Evolutionary conservation across 164 flowering plant genomes (phyloP).

Genomic region (Tinospora cordifolia): DNA sequence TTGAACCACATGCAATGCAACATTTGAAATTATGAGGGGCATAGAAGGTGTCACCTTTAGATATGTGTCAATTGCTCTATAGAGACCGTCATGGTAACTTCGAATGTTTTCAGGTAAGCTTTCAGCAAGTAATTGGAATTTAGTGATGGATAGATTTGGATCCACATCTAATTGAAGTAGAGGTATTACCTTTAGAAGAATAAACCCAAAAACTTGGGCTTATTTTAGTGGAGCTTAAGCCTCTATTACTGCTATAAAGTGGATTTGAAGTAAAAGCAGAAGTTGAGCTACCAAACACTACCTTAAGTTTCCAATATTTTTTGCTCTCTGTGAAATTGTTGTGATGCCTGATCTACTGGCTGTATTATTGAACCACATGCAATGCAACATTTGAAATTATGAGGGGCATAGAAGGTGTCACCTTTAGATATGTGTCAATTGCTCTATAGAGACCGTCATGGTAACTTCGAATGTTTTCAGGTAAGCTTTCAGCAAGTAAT

Average conservation of each 20-base stretch:
- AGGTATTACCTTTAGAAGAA: no score
- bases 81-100: constrained; percentile 73
- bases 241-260: no score
- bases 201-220: no score
- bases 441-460: constrained; percentile 89
- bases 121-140: constrained; percentile 65
- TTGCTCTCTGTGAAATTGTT: neutral
- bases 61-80: constrained; percentile 80
- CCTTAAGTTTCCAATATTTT: neutral
- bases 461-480: constrained; percentile 50
- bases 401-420: constrained; percentile 7
- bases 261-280: no score
- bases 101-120: constrained; percentile 52
- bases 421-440: constrained; percentile 85
- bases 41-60: constrained; percentile 47
- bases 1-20: neutral
- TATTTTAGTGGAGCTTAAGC: no score
- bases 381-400: neutral
- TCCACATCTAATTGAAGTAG: no score
- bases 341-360: neutral
- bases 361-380: neutral
- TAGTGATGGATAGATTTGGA: constrained; percentile 50
- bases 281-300: no score
- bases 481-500: constrained; percentile 57
- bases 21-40: neutral